Conservation (phyloP, 1,139 yeast species). For the Arxiozyma slooffiae region DNA sequence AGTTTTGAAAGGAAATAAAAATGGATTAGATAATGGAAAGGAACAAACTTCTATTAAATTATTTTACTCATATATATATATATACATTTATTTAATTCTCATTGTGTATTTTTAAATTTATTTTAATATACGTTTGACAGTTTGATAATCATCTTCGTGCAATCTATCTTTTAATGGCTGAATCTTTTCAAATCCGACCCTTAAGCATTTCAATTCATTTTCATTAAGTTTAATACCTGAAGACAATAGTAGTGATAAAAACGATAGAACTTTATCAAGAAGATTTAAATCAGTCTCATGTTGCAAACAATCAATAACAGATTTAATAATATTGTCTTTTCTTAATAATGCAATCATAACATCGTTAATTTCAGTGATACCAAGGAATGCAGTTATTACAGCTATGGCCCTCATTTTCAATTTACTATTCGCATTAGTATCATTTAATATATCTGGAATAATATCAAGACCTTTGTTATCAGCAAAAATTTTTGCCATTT, state of each 20-base stretch:
- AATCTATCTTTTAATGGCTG: conserved; percentile 39
- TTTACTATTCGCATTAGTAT: conserved; percentile 28
- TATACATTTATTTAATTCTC: too few relatives aligned
- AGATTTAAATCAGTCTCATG: conserved; percentile 41
- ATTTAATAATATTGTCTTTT: conserved; percentile 34
- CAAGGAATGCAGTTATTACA: conserved; percentile 46
- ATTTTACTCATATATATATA: too few relatives aligned
- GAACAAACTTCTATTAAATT: neutral
- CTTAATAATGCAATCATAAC: conserved; percentile 35
- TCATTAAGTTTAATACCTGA: conserved; percentile 40
- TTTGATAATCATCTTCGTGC: conserved; percentile 43
- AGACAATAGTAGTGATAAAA: conserved; percentile 41
- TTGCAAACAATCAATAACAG: conserved; percentile 33
- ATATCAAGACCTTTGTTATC: conserved; percentile 54
- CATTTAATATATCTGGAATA: conserved; percentile 28
- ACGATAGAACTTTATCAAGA: conserved; percentile 51
- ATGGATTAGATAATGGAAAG: neutral
- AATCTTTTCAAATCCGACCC: conserved; percentile 36
- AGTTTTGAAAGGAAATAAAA: conserved; percentile 49
- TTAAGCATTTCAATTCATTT: conserved; percentile 38
- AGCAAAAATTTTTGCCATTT: conserved; percentile 48
- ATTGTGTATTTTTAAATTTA: neutral
- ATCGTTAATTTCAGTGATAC: conserved; percentile 38
- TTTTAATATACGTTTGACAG: conserved; percentile 40
- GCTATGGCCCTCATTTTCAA: conserved; percentile 48